Conservation (phyloP, 257 asterid species). For the Verbascum thapsus region DNA sequence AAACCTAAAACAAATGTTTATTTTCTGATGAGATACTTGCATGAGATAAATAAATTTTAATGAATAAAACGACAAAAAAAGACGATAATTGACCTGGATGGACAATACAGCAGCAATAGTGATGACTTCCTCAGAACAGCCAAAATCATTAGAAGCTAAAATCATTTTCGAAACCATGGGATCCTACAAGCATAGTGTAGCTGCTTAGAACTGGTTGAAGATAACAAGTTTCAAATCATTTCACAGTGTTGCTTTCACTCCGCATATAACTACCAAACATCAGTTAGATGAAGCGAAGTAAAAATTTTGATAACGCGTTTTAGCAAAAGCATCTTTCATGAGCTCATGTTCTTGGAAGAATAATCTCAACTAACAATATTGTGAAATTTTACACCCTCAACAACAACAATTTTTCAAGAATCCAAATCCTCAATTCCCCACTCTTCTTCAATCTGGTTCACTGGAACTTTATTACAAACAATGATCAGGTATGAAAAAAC, state of each 20-base stretch:
- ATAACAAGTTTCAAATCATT: neutral
- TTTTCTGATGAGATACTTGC: neutral
- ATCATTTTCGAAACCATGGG: constrained; percentile 91
- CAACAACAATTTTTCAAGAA: neutral
- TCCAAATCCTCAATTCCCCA: neutral
- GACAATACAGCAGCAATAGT: constrained; percentile 94
- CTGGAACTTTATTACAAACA: neutral
- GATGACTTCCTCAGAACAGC: constrained; percentile 88
- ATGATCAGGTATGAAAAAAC: neutral
- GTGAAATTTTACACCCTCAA: neutral
- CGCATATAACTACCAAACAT: constrained; percentile 11
- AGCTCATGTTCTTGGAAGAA: neutral
- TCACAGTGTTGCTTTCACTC: neutral
- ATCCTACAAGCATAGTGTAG: constrained; percentile 49
- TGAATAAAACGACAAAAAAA: constrained; percentile 12
- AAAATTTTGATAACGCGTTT: neutral
- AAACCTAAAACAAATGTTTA: constrained; percentile 15
- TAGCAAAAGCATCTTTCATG: constrained; percentile 7
- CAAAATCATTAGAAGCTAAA: constrained; percentile 76
- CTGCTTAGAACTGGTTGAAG: constrained; percentile 11
- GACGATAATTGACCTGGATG: constrained; percentile 65
- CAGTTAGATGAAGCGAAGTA: neutral
- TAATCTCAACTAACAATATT: neutral
- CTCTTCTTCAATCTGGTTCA: too few relatives aligned
- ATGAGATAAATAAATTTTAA: constrained; percentile 5